Evolutionary conservation across 805 yeast species (phyloP), one percentile per base, ranked within the genome.

Genomic region (Candida xyloterini): DNA sequence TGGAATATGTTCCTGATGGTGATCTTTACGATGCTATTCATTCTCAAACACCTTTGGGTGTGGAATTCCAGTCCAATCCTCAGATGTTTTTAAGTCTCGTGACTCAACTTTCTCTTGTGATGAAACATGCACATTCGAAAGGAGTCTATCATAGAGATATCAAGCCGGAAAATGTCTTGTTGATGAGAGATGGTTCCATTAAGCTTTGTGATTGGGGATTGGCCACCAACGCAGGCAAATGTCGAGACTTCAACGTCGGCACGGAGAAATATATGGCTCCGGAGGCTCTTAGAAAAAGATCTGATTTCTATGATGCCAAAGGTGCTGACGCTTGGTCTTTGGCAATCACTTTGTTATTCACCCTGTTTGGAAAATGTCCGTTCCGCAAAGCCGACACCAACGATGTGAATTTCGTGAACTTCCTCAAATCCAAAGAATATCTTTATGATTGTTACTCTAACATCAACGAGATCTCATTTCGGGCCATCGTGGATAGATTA

Each of bases 121-220:
- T 84, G 20, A 50, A 60, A 10, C 76, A 65, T 50, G 68, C 82
- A 4, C 91, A 84, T 53, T 59, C 72, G 4, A 60, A 64, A 29
- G 81, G 82, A 0, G 68, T 82, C 10, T 81, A 75, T 47, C 90
- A 82, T 57, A 66, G 90, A 33, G 90, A 82, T 55, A 71, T 82
- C 42, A 82, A 82, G 58, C 90, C 90, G 1, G 90, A 82, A 60
- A 82, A 82, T 52, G 71, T 82, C 21, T 61, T 82, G 23, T 62
- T 82, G 36, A 73, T 72, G 48, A 58, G 59, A 4, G 60, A 67
- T 36, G 79, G 81, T 32, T 57, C 71, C 21, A 67, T 81, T 35
- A 82, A 82, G 57, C 61, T 82, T 33, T 80, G 86, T 40, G 89
- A 82, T 57, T 82, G 87, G 86, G 90, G 90, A 0, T 70, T 81